Evolutionary conservation across 768 basidiomycete genomes (phyloP), one percentile per base, ranked within the genome.

Genomic region (Piloderma croceum): DNA sequence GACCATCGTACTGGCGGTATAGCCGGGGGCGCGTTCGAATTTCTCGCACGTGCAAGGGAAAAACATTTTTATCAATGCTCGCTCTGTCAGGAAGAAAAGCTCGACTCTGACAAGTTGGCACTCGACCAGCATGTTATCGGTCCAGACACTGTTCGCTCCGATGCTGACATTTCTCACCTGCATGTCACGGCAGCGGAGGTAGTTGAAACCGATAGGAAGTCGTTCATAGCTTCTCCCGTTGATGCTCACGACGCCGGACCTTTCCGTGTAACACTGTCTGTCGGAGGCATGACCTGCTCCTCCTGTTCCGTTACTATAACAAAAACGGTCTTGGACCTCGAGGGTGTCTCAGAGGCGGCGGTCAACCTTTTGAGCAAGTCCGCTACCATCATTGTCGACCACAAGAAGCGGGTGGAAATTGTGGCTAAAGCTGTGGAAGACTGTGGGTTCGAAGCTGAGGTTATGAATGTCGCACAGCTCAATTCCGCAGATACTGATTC

Each of bases 271-370:
- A 65, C 68, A 0, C 65, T 88, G 25, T 76, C 81, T 0, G 65
- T 90, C 7, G 76, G 69, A 0, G 88, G 87, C 4, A 89, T 90
- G 85, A 80, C 84, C 2, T 90, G 87, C 57, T 67, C 77, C 0
- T 71, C 83, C 3, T 90, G 87, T 49, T 66, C 70, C 9, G 60
- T 64, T 1, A 69, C 81, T 1, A 67, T 90, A 42, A 73, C 71
- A 0, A 61, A 68, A 12, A 55, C 68, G 18, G 54, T 85, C 10
- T 63, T 69, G 4, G 66, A 68, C 5, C 56, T 82, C 4, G 59
- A 68, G 1, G 80, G 78, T 0, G 64, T 84, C 3, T 63, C 73
- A 2, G 61, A 74, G 13, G 62, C 77, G 20, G 56, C 62, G 1
- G 74, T 89, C 49, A 76, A 71, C 53, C 67, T 86, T 21, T 65